phyloP scores from a whole-genome alignment of 73 alveolate species.

The Uronychia binucleata region DNA sequence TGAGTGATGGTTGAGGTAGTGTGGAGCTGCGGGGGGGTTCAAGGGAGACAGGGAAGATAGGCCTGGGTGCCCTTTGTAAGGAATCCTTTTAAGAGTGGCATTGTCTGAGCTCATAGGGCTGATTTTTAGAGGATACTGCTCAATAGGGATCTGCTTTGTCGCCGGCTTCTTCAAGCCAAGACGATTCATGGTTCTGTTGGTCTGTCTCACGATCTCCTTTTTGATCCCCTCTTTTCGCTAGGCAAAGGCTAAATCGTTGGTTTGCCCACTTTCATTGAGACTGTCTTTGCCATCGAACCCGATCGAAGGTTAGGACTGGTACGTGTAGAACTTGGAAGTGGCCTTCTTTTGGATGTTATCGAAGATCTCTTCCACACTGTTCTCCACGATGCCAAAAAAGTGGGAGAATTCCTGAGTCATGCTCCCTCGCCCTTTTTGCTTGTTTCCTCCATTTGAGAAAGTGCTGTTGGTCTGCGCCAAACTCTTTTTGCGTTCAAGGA shows the following conservation, averaged over 20 bases:
- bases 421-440: background rate
- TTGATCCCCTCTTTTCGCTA: background rate
- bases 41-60: no score
- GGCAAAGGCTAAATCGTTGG: background rate
- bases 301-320: no score
- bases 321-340: background rate
- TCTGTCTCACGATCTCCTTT: background rate
- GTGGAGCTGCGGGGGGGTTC: no score
- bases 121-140: no score
- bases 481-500: background rate
- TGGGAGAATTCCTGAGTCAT: background rate
- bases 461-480: background rate
- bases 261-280: no score
- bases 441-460: background rate
- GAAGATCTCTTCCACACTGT: background rate
- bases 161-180: background rate
- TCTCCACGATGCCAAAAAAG: background rate
- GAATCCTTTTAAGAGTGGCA: background rate
- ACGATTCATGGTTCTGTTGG: background rate
- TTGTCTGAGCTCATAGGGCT: background rate
- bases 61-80: background rate
- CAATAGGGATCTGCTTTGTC: background rate
- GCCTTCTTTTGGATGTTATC: background rate
- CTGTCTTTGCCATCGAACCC: no score
- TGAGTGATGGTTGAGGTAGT: no score